A percentile compares a stretch with the other conserved stretches of the same genome.
phyloP scores from a whole-genome alignment of 495 filamentous ascomycete species.

The Neurospora sp. region DNA sequence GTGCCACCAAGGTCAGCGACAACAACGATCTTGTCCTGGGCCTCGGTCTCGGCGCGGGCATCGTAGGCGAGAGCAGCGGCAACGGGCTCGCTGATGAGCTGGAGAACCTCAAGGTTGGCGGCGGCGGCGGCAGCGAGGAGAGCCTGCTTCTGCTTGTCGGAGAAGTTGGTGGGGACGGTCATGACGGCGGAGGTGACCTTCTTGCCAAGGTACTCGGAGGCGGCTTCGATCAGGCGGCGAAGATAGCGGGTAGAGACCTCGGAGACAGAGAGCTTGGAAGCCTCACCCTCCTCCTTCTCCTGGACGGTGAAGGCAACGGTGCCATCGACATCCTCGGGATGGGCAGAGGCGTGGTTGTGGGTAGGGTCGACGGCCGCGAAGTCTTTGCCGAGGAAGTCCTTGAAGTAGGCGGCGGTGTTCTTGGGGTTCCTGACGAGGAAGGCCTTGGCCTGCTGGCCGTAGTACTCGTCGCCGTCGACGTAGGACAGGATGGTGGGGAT shows the following conservation, averaged over 20 bases:
- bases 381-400: conserved; percentile 89
- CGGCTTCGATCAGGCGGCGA: conserved; percentile 68
- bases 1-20: conserved; percentile 92
- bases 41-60: conserved; percentile 63
- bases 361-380: conserved; percentile 95
- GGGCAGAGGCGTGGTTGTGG: conserved; percentile 84
- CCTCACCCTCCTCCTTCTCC: conserved; percentile 50
- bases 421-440: conserved; percentile 83
- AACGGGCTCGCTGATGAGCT: conserved; percentile 88
- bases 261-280: conserved; percentile 64
- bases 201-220: conserved; percentile 85
- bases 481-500: conserved; percentile 93
- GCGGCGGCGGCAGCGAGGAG: conserved; percentile 65
- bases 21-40: conserved; percentile 78
- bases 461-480: conserved; percentile 89
- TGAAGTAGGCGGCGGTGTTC: conserved; percentile 93
- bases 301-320: conserved; percentile 74
- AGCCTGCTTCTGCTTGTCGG: conserved; percentile 72
- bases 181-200: conserved; percentile 87
- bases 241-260: conserved; percentile 86
- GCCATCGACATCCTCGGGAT: conserved; percentile 66
- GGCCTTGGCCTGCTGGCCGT: conserved; percentile 87
- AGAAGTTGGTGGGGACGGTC: conserved; percentile 88
- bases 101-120: conserved; percentile 80
- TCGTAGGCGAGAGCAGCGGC: conserved; percentile 88